These are phyloP conservation scores for Pseudoneurospora amorphoporcata DNA, from an alignment of 495 filamentous ascomycete genomes.

Conservation along the genomic window DNA sequence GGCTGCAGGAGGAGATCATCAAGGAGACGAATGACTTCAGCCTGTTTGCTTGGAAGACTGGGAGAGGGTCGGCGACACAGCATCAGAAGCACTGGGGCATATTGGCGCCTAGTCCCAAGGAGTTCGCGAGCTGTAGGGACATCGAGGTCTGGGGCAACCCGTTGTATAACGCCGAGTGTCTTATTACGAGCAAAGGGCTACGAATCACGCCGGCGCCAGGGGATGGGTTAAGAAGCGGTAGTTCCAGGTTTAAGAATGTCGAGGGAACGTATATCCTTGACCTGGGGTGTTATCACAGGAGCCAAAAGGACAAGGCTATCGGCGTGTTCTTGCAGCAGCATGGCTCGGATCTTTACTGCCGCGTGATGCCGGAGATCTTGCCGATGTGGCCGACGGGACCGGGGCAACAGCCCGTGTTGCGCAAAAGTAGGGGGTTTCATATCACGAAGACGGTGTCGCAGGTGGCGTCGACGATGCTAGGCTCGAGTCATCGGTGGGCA, in stretches of 20 bases:
- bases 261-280: conserved; percentile 10
- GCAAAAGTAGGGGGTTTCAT: conserved; percentile 7
- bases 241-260: background rate
- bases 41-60: conserved; percentile 7
- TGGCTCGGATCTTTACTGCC: conserved; percentile 13
- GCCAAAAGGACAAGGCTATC: background rate
- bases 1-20: conserved; percentile 13
- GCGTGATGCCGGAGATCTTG: conserved; percentile 4
- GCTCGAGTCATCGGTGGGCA: conserved; percentile 6
- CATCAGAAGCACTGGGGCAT: conserved; percentile 8
- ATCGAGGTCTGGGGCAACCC: conserved; percentile 3
- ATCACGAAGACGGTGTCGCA: conserved; percentile 12
- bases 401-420: background rate
- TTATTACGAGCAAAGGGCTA: conserved; percentile 9
- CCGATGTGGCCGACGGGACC: background rate
- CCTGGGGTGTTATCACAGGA: conserved; percentile 4
- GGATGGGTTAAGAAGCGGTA: background rate
- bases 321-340: conserved; percentile 14
- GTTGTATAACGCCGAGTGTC: conserved; percentile 10
- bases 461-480: conserved; percentile 3
- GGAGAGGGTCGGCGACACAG: background rate
- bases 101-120: conserved; percentile 3
- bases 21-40: conserved; percentile 11
- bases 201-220: conserved; percentile 7
- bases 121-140: conserved; percentile 1